A percentile compares a stretch with the other conserved stretches of the same genome.
phyloP scores from a whole-genome alignment of 805 yeast species.

The Candida sanyiensis region DNA sequence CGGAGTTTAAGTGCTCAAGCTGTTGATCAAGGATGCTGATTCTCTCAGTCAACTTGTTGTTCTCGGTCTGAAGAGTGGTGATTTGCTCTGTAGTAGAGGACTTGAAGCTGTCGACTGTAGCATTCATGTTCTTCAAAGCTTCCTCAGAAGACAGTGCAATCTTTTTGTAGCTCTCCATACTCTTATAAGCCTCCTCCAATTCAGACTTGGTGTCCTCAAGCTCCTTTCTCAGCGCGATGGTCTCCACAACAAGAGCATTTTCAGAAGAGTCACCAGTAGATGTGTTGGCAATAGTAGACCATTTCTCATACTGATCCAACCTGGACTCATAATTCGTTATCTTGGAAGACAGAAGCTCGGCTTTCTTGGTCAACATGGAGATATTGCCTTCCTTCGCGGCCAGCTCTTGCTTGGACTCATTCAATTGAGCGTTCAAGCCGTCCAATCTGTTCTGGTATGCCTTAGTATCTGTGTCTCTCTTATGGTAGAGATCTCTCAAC shows the following conservation, averaged over 20 bases:
- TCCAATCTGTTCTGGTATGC: constrained; percentile 58
- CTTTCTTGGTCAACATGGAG: constrained; percentile 35
- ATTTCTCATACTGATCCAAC: constrained; percentile 27
- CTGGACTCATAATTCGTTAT: constrained; percentile 27
- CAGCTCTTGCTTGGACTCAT: constrained; percentile 37
- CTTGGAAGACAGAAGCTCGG: constrained; percentile 29
- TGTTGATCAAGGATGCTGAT: constrained; percentile 28
- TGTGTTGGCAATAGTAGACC: constrained; percentile 10
- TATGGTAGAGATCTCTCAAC: constrained; percentile 42
- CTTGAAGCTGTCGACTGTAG: constrained; percentile 46
- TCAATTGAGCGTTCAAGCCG: constrained; percentile 41
- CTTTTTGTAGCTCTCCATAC: constrained; percentile 53
- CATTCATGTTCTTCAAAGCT: constrained; percentile 49
- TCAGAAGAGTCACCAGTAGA: constrained; percentile 24
- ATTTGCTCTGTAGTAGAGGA: constrained; percentile 17
- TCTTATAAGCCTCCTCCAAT: constrained; percentile 50
- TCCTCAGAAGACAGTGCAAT: constrained; percentile 64
- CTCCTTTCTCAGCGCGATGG: constrained; percentile 31
- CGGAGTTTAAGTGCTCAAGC: constrained; percentile 27
- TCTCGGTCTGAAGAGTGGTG: constrained; percentile 19
- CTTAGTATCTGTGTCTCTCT: constrained; percentile 53
- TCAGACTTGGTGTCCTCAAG: constrained; percentile 47
- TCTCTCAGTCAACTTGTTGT: constrained; percentile 17
- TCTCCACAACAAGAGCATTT: constrained; percentile 25
- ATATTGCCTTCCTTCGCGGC: constrained; percentile 34